Base-by-base conservation (phyloP, 306 rosid species). In the Gynostemma pentaphyllum region DNA sequence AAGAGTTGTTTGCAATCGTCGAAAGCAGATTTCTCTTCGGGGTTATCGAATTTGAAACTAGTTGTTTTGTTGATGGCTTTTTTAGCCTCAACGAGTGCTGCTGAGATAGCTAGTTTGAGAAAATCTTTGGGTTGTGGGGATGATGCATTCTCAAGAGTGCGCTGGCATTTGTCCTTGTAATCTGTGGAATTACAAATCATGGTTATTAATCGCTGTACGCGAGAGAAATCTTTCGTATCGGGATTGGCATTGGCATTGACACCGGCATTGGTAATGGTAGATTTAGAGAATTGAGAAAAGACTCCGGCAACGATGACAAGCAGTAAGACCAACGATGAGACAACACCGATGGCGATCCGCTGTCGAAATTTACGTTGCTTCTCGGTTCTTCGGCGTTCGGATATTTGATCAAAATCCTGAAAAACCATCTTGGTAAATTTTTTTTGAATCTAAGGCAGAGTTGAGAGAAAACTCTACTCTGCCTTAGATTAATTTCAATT, bases 401-500 rank as follows among this genome's bases (percentile, higher is more conserved):
- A 34, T 62, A 92, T 81, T 61, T 79, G 77, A 41, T 86, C 95
- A 49, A 92, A 92, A 76, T 92, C 99, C 48, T 92, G 96, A 61
- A 92, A 88, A 24, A 80, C 99, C 96, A 88, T 87, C 54, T 39
- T 2, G 39, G 28, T n/a, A 15, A 16, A 29, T 9, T 27, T 15
- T 16, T n/a, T 45, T 57, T 18, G 40, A 57, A n/a, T n/a, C 90
- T 74, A 86, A 88, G 99, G 97, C 95, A n/a, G n/a, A n/a, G n/a
- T n/a, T n/a, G n/a, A 88, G 96, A 92, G 94, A 37, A 13, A 9
- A 0, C 39, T n/a, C n/a, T n/a, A n/a, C 88, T 82, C 99, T 84
- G 95, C 99, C 96, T 83, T 80, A 79, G 88, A 56, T 72, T 51
- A 19, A 37, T n/a, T 29, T 30, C 61, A 73, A 48, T 52, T 75